Base-by-base conservation (phyloP, 164 flowering plant species). In the Magnolia kwangsiensis region DNA sequence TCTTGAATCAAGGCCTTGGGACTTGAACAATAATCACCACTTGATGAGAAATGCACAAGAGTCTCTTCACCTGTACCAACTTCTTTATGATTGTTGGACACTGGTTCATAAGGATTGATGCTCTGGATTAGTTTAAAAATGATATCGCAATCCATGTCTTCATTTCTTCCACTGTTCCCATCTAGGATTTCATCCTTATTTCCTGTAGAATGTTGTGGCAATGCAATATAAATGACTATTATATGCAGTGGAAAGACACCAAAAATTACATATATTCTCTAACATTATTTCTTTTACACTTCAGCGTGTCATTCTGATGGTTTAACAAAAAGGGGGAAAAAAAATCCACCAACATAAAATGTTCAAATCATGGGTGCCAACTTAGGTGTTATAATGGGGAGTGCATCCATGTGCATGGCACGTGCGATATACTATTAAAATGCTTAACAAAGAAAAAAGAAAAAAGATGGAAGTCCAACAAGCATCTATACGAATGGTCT, bases 101-200 rank as follows among this genome's bases (percentile, higher is more conserved):
- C 45, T 37, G 6, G 45, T 37, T 37, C 67, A 4, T 65, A 20
- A 65, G 9, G 20, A 19, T 65, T 21, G 10, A 8, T 20, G 20
- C 23, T 14, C 20, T 8, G 24, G 20, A 65, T 19, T 21, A 21
- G 20, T 18, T 18, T 65, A 21, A 86, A 86, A 67, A 74, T 67
- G 5, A 81, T 50, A 82, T 76, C 85, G 5, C 75, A 24, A 59
- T 84, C 80, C 18, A 74, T 73, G 14, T n/a, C 31, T 59, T 79
- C 72, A 69, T 69, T 24, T 19, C 69, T 65, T 69, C 37, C 72
- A 18, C 23, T 71, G 3, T 37, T 58, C 72, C 71, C 69, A 27
- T 50, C 61, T 63, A 29, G 27, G 72, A 69, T 13, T 71, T 66
- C 71, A 73, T 27, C 67, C 49, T 37, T 76, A 0, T 29, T 29